These are phyloP conservation scores for Geotrichum klebahnii DNA, from an alignment of 1,139 yeast genomes.

Conservation along the genomic window DNA sequence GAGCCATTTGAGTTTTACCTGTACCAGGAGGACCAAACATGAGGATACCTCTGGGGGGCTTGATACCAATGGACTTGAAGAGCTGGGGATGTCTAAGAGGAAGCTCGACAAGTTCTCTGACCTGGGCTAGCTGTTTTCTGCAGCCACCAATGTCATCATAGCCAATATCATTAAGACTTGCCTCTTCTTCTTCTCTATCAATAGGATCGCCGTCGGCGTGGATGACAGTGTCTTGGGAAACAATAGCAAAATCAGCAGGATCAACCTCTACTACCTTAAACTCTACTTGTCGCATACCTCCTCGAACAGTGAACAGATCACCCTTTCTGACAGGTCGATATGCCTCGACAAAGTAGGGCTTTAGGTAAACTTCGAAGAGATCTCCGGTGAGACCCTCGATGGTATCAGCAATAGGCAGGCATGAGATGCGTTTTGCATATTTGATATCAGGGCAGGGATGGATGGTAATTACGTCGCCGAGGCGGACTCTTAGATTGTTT, in stretches of 20 bases:
- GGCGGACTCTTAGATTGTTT: slow-evolving; percentile 86
- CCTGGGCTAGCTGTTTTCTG: slow-evolving; percentile 97
- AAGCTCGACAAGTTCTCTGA: slow-evolving; percentile 92
- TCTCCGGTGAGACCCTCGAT: slow-evolving; percentile 98
- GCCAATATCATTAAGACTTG: slow-evolving; percentile 92
- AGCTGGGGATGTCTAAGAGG: slow-evolving; percentile 96
- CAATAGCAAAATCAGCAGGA: slow-evolving; percentile 95
- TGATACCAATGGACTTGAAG: slow-evolving; percentile 93
- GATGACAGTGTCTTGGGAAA: slow-evolving; percentile 95
- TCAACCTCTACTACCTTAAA: slow-evolving; percentile 97
- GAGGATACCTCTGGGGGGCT: slow-evolving; percentile 93
- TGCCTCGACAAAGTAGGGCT: slow-evolving; percentile 98
- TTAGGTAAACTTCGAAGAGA: slow-evolving; percentile 90
- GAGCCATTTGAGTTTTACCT: slow-evolving; percentile 98
- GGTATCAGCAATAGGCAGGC: slow-evolving; percentile 94
- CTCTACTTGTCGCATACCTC: slow-evolving; percentile 99
- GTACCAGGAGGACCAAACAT: slow-evolving; percentile 99
- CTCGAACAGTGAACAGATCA: slow-evolving; percentile 92
- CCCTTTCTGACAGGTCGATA: slow-evolving; percentile 98
- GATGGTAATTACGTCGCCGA: slow-evolving; percentile 85
- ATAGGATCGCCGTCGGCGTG: slow-evolving; percentile 99
- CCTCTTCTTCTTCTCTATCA: slow-evolving; percentile 97
- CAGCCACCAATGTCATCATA: slow-evolving; percentile 99
- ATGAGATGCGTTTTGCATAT: slow-evolving; percentile 84
- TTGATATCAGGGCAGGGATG: slow-evolving; percentile 98